Conservation (phyloP, 805 yeast genomes). For the Barnettozyma siamensis region DNA sequence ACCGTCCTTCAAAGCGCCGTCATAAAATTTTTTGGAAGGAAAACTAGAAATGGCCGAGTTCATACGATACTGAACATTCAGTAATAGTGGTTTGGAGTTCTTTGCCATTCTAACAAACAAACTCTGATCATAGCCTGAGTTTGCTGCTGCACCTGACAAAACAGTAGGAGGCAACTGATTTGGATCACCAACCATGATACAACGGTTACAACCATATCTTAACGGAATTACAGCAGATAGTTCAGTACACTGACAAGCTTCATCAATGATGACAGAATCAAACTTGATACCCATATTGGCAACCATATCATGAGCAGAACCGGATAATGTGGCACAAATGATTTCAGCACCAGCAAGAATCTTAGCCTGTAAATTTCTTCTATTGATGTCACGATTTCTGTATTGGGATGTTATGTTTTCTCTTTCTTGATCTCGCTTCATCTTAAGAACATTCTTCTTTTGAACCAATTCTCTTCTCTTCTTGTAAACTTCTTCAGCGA, state of each 20-base stretch:
- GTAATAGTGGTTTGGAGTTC: constrained; percentile 51
- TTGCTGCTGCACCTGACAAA: constrained; percentile 79
- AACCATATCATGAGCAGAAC: constrained; percentile 86
- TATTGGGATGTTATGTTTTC: constrained; percentile 63
- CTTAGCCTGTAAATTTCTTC: constrained; percentile 67
- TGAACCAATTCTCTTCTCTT: constrained; percentile 51
- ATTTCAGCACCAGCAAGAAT: constrained; percentile 72
- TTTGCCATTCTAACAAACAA: constrained; percentile 91
- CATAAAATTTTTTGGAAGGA: constrained; percentile 81
- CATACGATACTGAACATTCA: constrained; percentile 96
- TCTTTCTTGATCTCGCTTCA: constrained; percentile 70
- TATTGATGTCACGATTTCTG: constrained; percentile 73
- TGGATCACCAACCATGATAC: constrained; percentile 98
- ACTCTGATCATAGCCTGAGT: constrained; percentile 79
- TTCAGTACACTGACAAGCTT: constrained; percentile 97
- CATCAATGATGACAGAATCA: constrained; percentile 90
- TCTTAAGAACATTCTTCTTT: constrained; percentile 63
- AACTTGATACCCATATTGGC: constrained; percentile 70
- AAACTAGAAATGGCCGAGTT: constrained; percentile 86
- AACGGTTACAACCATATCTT: constrained; percentile 81
- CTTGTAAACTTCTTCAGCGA: constrained; percentile 44
- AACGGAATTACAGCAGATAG: constrained; percentile 86
- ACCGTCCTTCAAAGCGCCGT: constrained; percentile 71
- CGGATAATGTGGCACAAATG: constrained; percentile 88
- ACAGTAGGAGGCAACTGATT: constrained; percentile 98